Conservation (phyloP, 2,329 filamentous ascomycete species). For the Aureobasidium musti region DNA sequence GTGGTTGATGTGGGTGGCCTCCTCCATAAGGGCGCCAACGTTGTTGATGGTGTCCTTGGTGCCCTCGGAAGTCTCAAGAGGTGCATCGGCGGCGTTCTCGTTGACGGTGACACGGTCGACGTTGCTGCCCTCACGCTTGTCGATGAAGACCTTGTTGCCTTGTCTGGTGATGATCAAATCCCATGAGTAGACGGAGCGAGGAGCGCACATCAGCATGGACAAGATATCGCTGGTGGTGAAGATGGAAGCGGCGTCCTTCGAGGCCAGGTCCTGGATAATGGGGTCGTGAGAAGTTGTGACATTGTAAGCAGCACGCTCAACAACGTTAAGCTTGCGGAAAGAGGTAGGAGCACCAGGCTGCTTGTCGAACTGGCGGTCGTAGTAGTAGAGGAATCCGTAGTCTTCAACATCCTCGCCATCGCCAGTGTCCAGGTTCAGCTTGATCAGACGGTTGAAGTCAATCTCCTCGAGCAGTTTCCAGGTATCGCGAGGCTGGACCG, state of each 20-base stretch:
- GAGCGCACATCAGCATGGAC: constrained; percentile 98
- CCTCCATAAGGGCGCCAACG: constrained; percentile 86
- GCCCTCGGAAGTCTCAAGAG: constrained; percentile 85
- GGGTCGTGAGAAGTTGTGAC: constrained; percentile 96
- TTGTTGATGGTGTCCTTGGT: constrained; percentile 96
- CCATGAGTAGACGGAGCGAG: constrained; percentile 97
- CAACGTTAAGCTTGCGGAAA: constrained; percentile 81
- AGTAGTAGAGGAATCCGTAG: constrained; percentile 98
- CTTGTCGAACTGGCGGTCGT: constrained; percentile 95
- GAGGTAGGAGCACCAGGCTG: constrained; percentile 78
- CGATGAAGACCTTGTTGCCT: constrained; percentile 95
- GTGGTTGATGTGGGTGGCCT: constrained; percentile 99
- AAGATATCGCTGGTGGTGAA: constrained; percentile 97
- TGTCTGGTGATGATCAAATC: constrained; percentile 92
- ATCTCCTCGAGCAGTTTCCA: constrained; percentile 98
- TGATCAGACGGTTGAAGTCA: constrained; percentile 91
- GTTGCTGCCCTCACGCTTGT: constrained; percentile 94
- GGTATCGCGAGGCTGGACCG: constrained; percentile 92
- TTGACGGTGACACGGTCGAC: constrained; percentile 99
- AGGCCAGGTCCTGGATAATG: constrained; percentile 93
- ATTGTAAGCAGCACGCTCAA: constrained; percentile 96
- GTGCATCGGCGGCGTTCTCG: constrained; percentile 95
- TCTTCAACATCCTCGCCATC: constrained; percentile 93
- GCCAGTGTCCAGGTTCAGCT: constrained; percentile 93
- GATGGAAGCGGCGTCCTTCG: constrained; percentile 93